Conservation (phyloP, 1,284 basidiomycete species). For the Lentinus polychrous region DNA sequence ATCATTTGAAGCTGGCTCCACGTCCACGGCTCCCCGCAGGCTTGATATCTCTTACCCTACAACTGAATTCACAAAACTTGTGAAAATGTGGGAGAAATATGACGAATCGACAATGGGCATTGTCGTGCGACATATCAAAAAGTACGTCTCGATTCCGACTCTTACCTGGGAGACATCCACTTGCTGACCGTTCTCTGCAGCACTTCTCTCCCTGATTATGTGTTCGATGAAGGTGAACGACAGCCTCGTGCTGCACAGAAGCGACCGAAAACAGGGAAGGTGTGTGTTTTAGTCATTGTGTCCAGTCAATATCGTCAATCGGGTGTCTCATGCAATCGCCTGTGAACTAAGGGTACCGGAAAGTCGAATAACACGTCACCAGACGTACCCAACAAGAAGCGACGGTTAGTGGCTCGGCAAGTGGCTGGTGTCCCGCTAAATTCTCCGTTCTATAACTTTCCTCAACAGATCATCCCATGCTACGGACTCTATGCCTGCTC, state of each 20-base stretch:
- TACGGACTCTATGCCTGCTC: slow-evolving; percentile 11
- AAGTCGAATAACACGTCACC: slow-evolving; percentile 59
- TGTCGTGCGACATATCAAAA: slow-evolving; percentile 89
- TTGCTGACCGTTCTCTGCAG: slow-evolving; percentile 31
- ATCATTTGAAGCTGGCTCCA: slow-evolving; percentile 42
- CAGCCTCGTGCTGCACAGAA: slow-evolving; percentile 59
- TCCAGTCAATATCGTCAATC: slow-evolving; percentile 8
- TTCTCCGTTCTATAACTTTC: slow-evolving; percentile 19
- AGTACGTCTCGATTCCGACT: slow-evolving; percentile 41
- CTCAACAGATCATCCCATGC: slow-evolving; percentile 32
- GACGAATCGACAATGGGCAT: slow-evolving; percentile 94
- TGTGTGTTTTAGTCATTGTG: slow-evolving; percentile 37
- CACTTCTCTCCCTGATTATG: slow-evolving; percentile 71
- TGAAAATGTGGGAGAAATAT: slow-evolving; percentile 95
- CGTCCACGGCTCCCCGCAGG: slow-evolving; percentile 63
- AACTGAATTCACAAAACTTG: slow-evolving; percentile 91
- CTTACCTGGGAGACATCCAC: not conserved
- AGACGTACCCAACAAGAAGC: slow-evolving; percentile 73
- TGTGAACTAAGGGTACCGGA: slow-evolving; percentile 42
- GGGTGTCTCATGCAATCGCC: not conserved
- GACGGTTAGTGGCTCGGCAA: slow-evolving; percentile 32
- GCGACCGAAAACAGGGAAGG: slow-evolving; percentile 70
- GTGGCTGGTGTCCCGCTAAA: slow-evolving; percentile 7
- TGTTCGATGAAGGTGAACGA: slow-evolving; percentile 77
- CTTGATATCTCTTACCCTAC: slow-evolving; percentile 98